Evolutionary conservation across 164 flowering plant genomes (phyloP).

Genomic region (Amborella trichopoda): DNA sequence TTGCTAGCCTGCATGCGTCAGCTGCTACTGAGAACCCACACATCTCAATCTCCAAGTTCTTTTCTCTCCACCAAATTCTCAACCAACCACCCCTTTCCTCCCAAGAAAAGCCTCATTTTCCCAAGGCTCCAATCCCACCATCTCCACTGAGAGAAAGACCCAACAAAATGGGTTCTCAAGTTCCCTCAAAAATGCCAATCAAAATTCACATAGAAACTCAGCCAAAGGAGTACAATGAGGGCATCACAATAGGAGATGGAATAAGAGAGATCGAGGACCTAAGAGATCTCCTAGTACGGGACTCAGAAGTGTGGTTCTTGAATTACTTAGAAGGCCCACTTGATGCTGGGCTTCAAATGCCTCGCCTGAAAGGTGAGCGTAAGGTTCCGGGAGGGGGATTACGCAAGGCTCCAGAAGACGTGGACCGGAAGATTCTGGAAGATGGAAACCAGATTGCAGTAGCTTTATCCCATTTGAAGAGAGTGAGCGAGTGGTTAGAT

Average conservation of each 20-base stretch:
- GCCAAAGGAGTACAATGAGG: constrained; percentile 46
- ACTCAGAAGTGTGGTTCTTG: constrained; percentile 64
- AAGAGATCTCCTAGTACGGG: constrained; percentile 30
- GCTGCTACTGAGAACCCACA: constrained; percentile 57
- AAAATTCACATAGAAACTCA: constrained; percentile 26
- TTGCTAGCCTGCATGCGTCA: constrained; percentile 55
- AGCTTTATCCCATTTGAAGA: constrained; percentile 71
- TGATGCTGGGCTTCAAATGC: constrained; percentile 32
- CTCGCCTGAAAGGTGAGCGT: constrained; percentile 25
- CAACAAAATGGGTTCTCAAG: constrained; percentile 12
- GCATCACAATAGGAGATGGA: constrained; percentile 59
- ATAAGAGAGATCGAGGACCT: constrained; percentile 40
- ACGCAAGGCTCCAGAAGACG: background rate
- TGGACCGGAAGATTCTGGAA: constrained; percentile 7
- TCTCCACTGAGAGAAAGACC: constrained; percentile 20
- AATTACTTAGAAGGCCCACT: constrained; percentile 60
- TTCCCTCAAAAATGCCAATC: too few relatives aligned
- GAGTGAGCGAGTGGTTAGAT: constrained; percentile 72
- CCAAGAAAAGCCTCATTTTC: constrained; percentile 18
- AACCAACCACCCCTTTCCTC: constrained; percentile 23
- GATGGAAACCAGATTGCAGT: constrained; percentile 50
- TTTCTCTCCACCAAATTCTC: constrained; percentile 46
- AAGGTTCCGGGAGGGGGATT: constrained; percentile 19
- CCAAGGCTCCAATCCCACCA: constrained; percentile 8
- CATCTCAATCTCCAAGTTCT: constrained; percentile 46